These are phyloP conservation scores for Citrus cavaleriei DNA, from an alignment of 345 rosid species.

Conservation along the genomic window DNA sequence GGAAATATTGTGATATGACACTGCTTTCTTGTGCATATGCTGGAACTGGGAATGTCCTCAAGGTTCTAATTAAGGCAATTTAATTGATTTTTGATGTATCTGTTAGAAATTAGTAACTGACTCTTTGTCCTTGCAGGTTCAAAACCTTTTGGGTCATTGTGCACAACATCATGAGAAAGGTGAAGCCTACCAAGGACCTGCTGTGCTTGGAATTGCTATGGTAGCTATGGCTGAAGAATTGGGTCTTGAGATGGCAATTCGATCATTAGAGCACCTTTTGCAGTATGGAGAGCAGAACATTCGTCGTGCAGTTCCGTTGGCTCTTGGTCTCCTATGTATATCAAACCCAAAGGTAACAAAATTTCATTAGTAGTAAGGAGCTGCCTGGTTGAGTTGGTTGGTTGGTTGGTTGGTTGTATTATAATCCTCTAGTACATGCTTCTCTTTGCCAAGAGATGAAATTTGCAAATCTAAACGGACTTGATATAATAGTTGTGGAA, in stretches of 20 bases:
- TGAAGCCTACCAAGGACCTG: slow-evolving; percentile 89
- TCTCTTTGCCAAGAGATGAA: not conserved
- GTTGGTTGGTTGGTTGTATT: not conserved
- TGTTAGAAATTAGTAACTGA: slow-evolving; percentile 17
- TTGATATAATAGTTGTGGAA: not conserved
- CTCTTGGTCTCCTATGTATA: slow-evolving; percentile 96
- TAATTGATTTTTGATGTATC: slow-evolving; percentile 6
- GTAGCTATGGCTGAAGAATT: slow-evolving; percentile 98
- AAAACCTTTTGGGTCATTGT: slow-evolving; percentile 86
- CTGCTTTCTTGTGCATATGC: slow-evolving; percentile 97
- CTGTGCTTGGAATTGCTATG: slow-evolving; percentile 97
- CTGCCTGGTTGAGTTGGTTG: not conserved
- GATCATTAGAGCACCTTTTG: slow-evolving; percentile 85
- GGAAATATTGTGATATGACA: slow-evolving; percentile 86
- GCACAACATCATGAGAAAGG: slow-evolving; percentile 86
- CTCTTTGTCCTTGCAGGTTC: slow-evolving; percentile 49
- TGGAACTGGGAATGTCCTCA: slow-evolving; percentile 96
- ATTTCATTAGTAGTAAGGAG: not conserved
- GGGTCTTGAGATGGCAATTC: slow-evolving; percentile 96
- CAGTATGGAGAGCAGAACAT: slow-evolving; percentile 93
- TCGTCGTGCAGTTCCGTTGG: slow-evolving; percentile 89
- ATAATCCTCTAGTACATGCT: not conserved
- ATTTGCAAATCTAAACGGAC: not conserved
- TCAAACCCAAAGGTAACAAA: slow-evolving; percentile 86
- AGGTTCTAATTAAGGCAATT: slow-evolving; percentile 46